Base-by-base conservation (phyloP, 306 rosid species). In the Pueraria montana region DNA sequence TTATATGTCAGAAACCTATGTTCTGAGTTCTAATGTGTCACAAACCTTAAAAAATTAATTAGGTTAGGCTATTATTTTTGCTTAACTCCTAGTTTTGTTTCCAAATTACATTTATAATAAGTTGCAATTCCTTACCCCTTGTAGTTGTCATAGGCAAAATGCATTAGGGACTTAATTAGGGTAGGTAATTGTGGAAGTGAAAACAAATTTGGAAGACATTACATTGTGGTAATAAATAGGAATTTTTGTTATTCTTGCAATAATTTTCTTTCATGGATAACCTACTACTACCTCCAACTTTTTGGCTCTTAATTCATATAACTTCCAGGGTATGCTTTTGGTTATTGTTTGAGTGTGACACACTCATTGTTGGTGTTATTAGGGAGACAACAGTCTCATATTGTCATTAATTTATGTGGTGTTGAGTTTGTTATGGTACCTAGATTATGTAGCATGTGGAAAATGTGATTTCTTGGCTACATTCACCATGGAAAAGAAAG, bases 401-500 rank as follows among this genome's bases (percentile, higher is more conserved):
- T 18, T 72, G 71, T 11, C n/a, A 62, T 48, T 72, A 24, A 80
- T 64, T 66, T 53, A 76, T 59, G 64, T 27, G 36, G 72, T 17
- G 74, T 73, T 82, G 79, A 85, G 61, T 56, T 83, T 79, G 42
- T 74, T 79, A 78, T 75, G 76, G 82, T 73, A 18, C 9, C 45
- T 26, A 26, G 26, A 43, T 27, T 64, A 6, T 3, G 27, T 46
- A 63, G 32, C 30, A 48, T 30, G 52, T 61, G 53, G 50, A 46
- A 67, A 69, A 72, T 82, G 48, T 75, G 81, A 66, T 59, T 59
- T 80, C 43, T 20, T 79, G 18, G 85, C 53, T 53, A 38, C 64
- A 64, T 17, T 43, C 49, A 13, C 80, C 34, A 93, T 90, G 91
- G 89, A 88, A 70, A 83, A 80, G 49, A 52, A 78, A 64, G 88